Evolutionary conservation across 2,329 filamentous ascomycete genomes (phyloP).

Genomic region (Aspergillus felis): DNA sequence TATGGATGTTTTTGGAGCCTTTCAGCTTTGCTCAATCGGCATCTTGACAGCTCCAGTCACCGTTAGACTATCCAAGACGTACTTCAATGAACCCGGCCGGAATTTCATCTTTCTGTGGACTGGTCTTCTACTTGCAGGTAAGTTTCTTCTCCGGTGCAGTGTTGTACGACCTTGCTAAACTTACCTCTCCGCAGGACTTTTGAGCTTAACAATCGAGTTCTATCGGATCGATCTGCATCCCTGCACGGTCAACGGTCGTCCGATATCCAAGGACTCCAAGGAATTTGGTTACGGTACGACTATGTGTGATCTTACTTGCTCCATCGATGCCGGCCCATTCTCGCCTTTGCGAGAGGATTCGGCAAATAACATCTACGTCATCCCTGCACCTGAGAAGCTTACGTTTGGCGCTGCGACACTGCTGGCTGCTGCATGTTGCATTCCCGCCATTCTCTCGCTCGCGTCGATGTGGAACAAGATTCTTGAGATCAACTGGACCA

Average conservation of each 20-base stretch:
- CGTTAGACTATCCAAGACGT: constrained; percentile 58
- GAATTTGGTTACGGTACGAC: not conserved
- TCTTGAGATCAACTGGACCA: constrained; percentile 58
- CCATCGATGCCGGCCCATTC: not conserved
- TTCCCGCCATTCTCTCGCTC: constrained; percentile 60
- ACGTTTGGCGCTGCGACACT: constrained; percentile 59
- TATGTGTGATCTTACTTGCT: not conserved
- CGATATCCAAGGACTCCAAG: not conserved
- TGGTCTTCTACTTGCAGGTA: constrained; percentile 54
- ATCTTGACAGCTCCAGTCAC: constrained; percentile 62
- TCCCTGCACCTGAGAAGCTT: constrained; percentile 54
- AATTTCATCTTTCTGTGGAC: constrained; percentile 67
- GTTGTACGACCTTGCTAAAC: not conserved
- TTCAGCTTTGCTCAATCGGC: constrained; percentile 64
- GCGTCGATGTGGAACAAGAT: constrained; percentile 63
- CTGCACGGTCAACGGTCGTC: not conserved
- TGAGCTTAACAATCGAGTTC: not conserved
- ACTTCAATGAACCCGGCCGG: constrained; percentile 60
- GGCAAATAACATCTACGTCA: constrained; percentile 59
- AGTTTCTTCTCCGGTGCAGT: constrained; percentile 28
- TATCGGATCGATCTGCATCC: not conserved
- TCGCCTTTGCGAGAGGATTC: constrained; percentile 55
- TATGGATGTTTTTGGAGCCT: constrained; percentile 65
- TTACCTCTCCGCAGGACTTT: not conserved
- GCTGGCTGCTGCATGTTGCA: constrained; percentile 60